phyloP scores from a whole-genome alignment of 192 early-diverging fungal species.

The Chytriomyces confervae region DNA sequence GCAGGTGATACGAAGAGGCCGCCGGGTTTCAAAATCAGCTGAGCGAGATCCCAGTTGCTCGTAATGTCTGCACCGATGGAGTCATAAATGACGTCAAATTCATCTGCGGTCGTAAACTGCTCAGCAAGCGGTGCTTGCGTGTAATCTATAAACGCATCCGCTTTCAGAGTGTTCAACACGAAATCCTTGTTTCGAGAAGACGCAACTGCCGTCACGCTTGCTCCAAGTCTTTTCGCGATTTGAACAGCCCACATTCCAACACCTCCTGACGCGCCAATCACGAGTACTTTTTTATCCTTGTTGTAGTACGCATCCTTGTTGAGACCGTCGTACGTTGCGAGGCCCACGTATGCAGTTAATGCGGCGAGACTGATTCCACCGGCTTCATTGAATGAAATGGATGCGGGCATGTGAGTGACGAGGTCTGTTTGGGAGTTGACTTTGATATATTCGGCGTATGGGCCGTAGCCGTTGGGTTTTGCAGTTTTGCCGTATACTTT shows the following conservation, averaged over 20 bases:
- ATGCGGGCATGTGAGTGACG: constrained; percentile 4
- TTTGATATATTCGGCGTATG: constrained; percentile 38
- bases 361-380: constrained; percentile 35
- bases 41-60: constrained; percentile 13
- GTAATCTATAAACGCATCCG: constrained; percentile 29
- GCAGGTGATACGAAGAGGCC: constrained; percentile 32
- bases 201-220: constrained; percentile 15
- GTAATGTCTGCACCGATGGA: constrained; percentile 31
- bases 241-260: constrained; percentile 29
- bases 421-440: constrained; percentile 13
- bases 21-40: constrained; percentile 30
- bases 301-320: background rate
- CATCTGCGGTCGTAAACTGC: background rate
- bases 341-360: constrained; percentile 33
- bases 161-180: background rate
- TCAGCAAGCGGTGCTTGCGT: constrained; percentile 9
- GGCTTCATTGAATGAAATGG: constrained; percentile 11
- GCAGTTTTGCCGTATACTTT: constrained; percentile 35
- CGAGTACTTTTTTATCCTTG: constrained; percentile 35
- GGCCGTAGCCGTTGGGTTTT: background rate
- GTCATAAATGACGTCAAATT: constrained; percentile 38
- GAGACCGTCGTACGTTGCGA: constrained; percentile 23
- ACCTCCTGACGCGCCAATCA: constrained; percentile 44
- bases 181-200: background rate
- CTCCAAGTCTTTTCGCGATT: constrained; percentile 32